Evolutionary conservation across 192 early-diverging fungal species (phyloP).

Genomic region (Gryganskiella cystojenkinii): DNA sequence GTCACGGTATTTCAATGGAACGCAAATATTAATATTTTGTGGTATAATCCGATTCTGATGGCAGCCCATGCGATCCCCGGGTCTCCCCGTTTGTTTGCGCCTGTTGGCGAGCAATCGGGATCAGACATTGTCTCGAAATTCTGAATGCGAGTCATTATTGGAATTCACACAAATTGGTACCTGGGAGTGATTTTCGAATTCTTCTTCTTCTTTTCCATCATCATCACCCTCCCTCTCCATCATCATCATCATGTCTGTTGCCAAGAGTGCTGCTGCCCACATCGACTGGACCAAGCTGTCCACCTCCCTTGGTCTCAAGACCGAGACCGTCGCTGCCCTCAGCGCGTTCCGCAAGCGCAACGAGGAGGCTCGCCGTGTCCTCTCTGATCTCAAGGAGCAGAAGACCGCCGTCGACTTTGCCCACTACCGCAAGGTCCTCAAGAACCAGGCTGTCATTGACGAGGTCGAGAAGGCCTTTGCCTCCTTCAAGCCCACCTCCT

Average conservation of each 20-base stretch:
- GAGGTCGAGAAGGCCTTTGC: constrained; percentile 89
- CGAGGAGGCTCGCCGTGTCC: constrained; percentile 86
- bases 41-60: too few relatives aligned
- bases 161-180: too few relatives aligned
- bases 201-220: background rate
- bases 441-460: constrained; percentile 91
- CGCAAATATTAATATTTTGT: too few relatives aligned
- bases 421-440: constrained; percentile 84
- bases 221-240: constrained; percentile 3
- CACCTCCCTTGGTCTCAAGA: constrained; percentile 81
- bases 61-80: too few relatives aligned
- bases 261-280: constrained; percentile 65
- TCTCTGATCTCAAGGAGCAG: constrained; percentile 87
- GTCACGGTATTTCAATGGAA: too few relatives aligned
- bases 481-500: constrained; percentile 82
- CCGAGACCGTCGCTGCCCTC: constrained; percentile 89
- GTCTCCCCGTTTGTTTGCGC: too few relatives aligned
- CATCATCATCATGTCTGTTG: constrained; percentile 42
- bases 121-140: too few relatives aligned
- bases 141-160: too few relatives aligned
- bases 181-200: too few relatives aligned
- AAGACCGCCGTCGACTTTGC: constrained; percentile 88
- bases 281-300: constrained; percentile 93
- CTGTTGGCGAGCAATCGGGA: too few relatives aligned
- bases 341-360: constrained; percentile 95